Conservation (phyloP, 2,329 filamentous ascomycete species). For the Coniochaeta pulveracea region DNA sequence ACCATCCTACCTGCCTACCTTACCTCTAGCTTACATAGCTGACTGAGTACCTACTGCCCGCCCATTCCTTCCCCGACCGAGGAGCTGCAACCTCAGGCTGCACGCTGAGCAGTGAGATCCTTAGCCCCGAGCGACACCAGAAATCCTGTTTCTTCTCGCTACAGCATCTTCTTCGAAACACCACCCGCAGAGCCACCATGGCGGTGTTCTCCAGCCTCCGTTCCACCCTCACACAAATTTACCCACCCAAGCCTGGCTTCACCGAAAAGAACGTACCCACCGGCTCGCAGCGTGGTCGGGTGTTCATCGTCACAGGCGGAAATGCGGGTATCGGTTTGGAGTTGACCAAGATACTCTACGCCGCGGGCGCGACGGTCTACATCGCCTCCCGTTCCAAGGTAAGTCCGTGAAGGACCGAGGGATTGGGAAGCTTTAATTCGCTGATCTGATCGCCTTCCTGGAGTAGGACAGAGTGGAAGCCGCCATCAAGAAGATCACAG, state of each 20-base stretch:
- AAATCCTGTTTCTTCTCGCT: too few relatives aligned
- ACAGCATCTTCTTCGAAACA: too few relatives aligned
- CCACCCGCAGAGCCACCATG: too few relatives aligned
- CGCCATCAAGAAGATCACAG: conserved; percentile 20
- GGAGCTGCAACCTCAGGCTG: too few relatives aligned
- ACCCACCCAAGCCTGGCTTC: conserved; percentile 7
- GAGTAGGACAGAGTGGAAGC: conserved; percentile 16
- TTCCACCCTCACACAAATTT: too few relatives aligned
- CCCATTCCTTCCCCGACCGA: too few relatives aligned
- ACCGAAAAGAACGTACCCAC: conserved; percentile 5
- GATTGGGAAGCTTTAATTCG: background rate
- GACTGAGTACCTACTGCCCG: too few relatives aligned
- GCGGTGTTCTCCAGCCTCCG: too few relatives aligned
- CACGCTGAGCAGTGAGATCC: too few relatives aligned
- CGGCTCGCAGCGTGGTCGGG: conserved; percentile 9
- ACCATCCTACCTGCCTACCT: too few relatives aligned
- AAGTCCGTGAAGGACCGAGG: background rate
- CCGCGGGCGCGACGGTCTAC: conserved; percentile 36
- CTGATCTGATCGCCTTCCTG: background rate
- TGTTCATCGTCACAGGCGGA: conserved; percentile 31
- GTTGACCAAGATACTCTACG: conserved; percentile 36
- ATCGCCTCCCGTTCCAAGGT: conserved; percentile 19
- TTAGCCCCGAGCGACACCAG: too few relatives aligned
- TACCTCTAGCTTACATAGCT: too few relatives aligned
- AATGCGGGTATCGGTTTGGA: conserved; percentile 29